Conservation (phyloP, 768 basidiomycete species). For the Strobilomyces dryophilus region DNA sequence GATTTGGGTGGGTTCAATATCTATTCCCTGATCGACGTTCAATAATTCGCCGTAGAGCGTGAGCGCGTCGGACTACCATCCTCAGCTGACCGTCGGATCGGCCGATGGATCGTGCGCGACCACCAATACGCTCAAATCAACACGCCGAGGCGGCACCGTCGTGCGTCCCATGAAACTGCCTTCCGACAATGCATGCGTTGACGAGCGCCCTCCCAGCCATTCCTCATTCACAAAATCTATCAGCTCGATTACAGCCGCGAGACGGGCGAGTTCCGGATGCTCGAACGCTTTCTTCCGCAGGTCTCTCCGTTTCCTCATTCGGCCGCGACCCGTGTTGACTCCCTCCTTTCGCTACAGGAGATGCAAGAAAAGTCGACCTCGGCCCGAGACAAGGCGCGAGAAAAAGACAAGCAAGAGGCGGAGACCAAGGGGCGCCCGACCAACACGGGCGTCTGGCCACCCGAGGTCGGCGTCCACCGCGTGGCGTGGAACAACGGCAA, state of each 20-base stretch:
- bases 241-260: constrained; percentile 84
- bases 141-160: constrained; percentile 66
- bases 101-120: constrained; percentile 81
- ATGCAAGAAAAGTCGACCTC: constrained; percentile 35
- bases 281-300: constrained; percentile 81
- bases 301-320: constrained; percentile 32
- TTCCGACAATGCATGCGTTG: neutral
- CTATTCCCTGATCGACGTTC: neutral
- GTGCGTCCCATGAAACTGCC: constrained; percentile 38
- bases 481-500: constrained; percentile 79
- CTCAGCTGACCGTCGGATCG: constrained; percentile 76
- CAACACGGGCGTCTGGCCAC: constrained; percentile 72
- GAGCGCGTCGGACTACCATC: constrained; percentile 78
- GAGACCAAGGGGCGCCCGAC: constrained; percentile 19
- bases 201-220: constrained; percentile 44
- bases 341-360: constrained; percentile 35
- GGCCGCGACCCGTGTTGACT: neutral
- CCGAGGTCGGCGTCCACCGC: constrained; percentile 71
- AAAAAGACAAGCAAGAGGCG: constrained; percentile 22
- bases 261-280: constrained; percentile 74
- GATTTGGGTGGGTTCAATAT: constrained; percentile 65
- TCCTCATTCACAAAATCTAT: constrained; percentile 75
- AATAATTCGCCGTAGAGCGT: constrained; percentile 46
- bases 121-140: constrained; percentile 65
- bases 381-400: constrained; percentile 32